These are phyloP conservation scores for Chlamydomonas reinhardtii DNA, from an alignment of 163 green algal genomes.

Conservation along the genomic window DNA sequence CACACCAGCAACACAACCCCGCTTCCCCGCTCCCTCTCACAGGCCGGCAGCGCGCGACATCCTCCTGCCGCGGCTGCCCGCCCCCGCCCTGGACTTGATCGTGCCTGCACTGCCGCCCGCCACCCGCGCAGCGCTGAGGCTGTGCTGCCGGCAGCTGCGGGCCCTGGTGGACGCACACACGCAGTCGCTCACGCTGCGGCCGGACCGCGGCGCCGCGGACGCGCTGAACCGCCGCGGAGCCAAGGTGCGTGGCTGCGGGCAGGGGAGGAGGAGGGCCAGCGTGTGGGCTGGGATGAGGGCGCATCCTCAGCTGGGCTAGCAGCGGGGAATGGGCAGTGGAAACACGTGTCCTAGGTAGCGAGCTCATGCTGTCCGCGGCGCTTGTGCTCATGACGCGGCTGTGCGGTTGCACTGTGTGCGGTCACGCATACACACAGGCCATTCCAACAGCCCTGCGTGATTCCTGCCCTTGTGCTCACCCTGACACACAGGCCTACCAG, in stretches of 20 bases:
- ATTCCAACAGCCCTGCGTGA: too few relatives aligned
- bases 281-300: too few relatives aligned
- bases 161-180: conserved; percentile 31
- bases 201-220: neutral
- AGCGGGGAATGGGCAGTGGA: too few relatives aligned
- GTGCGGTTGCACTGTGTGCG: too few relatives aligned
- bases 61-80: conserved; percentile 32
- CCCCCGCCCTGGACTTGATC: conserved; percentile 11
- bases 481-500: neutral
- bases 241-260: neutral
- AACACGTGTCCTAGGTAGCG: too few relatives aligned
- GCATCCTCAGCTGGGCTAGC: too few relatives aligned
- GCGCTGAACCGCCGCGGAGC: neutral
- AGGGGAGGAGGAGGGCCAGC: neutral
- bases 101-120: conserved; percentile 26
- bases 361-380: too few relatives aligned
- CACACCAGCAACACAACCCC: too few relatives aligned
- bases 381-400: too few relatives aligned
- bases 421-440: too few relatives aligned
- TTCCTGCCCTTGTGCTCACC: too few relatives aligned
- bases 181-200: conserved; percentile 4
- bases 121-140: conserved; percentile 22
- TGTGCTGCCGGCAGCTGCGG: neutral
- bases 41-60: conserved; percentile 11
- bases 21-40: neutral